A percentile compares a stretch with the other conserved stretches of the same genome.
These are phyloP conservation scores for Peribolospora baueri DNA, from an alignment of 768 basidiomycete genomes.

Conservation along the genomic window DNA sequence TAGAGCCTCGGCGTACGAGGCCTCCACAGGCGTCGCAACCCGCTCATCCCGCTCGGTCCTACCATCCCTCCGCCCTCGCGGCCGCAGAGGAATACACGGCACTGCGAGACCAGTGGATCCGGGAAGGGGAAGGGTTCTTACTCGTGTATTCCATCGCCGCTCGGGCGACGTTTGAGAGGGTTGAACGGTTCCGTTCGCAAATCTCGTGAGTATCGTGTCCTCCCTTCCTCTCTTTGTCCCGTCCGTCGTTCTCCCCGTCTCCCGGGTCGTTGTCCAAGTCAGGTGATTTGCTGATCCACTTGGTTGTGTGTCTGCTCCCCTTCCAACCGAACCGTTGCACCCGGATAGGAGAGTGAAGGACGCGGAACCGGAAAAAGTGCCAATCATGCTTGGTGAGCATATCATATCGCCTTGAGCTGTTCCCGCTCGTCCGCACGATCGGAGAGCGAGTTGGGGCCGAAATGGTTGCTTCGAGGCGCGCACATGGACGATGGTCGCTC, in stretches of 20 bases:
- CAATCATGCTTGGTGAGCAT: constrained; percentile 42
- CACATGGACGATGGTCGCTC: no score
- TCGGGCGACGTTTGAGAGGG: constrained; percentile 89
- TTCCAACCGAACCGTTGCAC: no score
- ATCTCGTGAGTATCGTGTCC: constrained; percentile 30
- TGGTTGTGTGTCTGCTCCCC: neutral
- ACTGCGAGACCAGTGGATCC: constrained; percentile 15
- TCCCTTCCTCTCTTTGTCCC: neutral
- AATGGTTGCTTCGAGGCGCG: no score
- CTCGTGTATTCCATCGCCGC: constrained; percentile 98
- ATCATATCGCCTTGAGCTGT: no score
- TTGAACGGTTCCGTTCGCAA: constrained; percentile 83
- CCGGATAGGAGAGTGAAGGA: neutral
- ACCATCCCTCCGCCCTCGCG: neutral
- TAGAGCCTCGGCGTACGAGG: neutral
- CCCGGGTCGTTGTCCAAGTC: no score
- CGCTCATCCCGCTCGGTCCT: neutral
- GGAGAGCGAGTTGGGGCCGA: no score
- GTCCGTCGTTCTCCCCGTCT: no score
- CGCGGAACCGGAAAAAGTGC: constrained; percentile 28
- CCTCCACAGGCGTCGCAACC: neutral
- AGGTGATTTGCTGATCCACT: neutral
- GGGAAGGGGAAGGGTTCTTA: constrained; percentile 71
- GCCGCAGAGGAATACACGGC: constrained; percentile 16
- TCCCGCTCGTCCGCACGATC: no score